Conservation (phyloP, 2,329 filamentous ascomycete genomes). For the Phyllosticta citribraziliensis region DNA sequence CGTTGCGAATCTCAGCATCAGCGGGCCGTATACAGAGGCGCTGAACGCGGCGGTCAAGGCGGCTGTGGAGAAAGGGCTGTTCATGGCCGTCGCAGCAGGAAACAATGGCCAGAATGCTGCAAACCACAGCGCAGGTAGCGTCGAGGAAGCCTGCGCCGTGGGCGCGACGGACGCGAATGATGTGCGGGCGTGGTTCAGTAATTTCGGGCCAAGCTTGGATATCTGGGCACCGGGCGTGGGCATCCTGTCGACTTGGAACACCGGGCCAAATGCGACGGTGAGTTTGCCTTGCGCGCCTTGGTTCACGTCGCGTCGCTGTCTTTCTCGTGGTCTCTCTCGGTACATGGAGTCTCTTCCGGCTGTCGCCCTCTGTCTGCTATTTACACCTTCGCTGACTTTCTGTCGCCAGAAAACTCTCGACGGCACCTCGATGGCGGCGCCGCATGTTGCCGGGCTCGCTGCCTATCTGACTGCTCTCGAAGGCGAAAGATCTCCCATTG, state of each 20-base stretch:
- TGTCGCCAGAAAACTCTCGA: conserved; percentile 77
- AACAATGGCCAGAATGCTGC: conserved; percentile 28
- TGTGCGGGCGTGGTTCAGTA: conserved; percentile 33
- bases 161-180: conserved; percentile 35
- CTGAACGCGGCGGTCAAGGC: conserved; percentile 18
- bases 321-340: no score
- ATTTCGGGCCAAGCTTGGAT: conserved; percentile 44
- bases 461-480: conserved; percentile 98
- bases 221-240: conserved; percentile 49
- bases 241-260: conserved; percentile 41
- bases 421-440: conserved; percentile 97
- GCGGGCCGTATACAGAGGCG: conserved; percentile 19
- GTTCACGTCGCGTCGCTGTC: no score
- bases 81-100: conserved; percentile 38
- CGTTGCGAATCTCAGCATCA: conserved; percentile 45
- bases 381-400: background rate
- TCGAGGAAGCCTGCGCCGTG: conserved; percentile 32
- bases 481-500: conserved; percentile 31
- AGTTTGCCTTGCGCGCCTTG: background rate
- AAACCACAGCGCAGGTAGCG: conserved; percentile 22
- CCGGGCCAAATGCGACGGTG: background rate
- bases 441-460: conserved; percentile 89
- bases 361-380: no score
- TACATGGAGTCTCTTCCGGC: no score
- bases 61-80: conserved; percentile 31